These are phyloP conservation scores for Tubosaeta sp. DNA, from an alignment of 768 basidiomycete species.

Conservation along the genomic window DNA sequence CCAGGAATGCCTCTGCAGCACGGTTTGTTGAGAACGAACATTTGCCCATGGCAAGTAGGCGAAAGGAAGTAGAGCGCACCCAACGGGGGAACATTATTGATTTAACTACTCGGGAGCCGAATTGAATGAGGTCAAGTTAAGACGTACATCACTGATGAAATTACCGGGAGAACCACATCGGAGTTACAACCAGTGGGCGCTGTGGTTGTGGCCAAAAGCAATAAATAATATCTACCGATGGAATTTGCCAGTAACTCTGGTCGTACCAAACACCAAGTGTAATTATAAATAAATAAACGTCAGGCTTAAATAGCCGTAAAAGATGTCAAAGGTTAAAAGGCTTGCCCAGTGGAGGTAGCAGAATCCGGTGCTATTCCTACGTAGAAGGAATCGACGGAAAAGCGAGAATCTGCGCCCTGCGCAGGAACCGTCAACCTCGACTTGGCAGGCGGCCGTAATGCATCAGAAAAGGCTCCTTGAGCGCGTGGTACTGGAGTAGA, in stretches of 20 bases:
- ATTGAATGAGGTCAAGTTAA: too few relatives aligned
- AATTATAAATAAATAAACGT: neutral
- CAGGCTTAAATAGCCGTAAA: conserved; percentile 6
- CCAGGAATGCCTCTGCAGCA: conserved; percentile 40
- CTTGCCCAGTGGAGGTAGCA: conserved; percentile 9
- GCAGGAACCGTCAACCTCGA: neutral
- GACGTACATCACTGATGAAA: too few relatives aligned
- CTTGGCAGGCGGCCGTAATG: conserved; percentile 14
- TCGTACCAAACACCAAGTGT: too few relatives aligned
- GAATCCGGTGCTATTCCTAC: conserved; percentile 15
- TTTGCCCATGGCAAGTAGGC: conserved; percentile 2
- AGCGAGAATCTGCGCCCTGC: conserved; percentile 11
- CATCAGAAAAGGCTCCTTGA: conserved; percentile 5
- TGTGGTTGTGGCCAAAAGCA: too few relatives aligned
- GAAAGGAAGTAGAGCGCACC: neutral
- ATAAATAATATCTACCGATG: too few relatives aligned
- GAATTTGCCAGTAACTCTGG: too few relatives aligned
- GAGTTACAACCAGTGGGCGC: too few relatives aligned
- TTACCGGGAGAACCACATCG: too few relatives aligned
- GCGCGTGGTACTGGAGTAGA: conserved; percentile 1
- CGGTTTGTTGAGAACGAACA: conserved; percentile 20
- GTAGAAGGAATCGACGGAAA: conserved; percentile 30
- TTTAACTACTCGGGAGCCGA: too few relatives aligned
- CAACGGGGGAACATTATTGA: conserved; percentile 4
- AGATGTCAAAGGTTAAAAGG: conserved; percentile 9